phyloP scores from a whole-genome alignment of 495 filamentous ascomycete genomes.

The Penicillium desertorum region DNA sequence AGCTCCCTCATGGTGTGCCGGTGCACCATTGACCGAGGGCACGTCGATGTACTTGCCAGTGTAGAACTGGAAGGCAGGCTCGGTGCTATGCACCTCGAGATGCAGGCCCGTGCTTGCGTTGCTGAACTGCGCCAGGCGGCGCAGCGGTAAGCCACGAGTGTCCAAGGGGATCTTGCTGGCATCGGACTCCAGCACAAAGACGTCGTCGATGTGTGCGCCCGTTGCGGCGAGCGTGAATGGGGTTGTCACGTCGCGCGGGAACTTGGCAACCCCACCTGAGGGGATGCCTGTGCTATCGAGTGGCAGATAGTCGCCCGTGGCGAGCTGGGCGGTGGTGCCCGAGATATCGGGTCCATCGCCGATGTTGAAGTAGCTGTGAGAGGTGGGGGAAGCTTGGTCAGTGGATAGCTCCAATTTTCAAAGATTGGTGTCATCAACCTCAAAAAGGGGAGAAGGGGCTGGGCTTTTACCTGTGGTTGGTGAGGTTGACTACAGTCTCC shows the following conservation, averaged over 20 bases:
- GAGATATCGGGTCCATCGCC: constrained; percentile 63
- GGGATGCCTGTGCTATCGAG: constrained; percentile 71
- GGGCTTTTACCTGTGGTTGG: constrained; percentile 78
- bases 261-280: constrained; percentile 42
- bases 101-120: constrained; percentile 71
- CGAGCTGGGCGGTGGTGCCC: constrained; percentile 71
- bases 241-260: constrained; percentile 54
- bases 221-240: constrained; percentile 66
- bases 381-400: not conserved
- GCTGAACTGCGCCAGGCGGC: constrained; percentile 62
- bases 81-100: constrained; percentile 81
- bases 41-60: constrained; percentile 82
- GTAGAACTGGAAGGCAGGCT: constrained; percentile 97
- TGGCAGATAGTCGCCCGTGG: constrained; percentile 70
- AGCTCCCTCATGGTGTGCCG: constrained; percentile 60
- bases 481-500: constrained; percentile 87
- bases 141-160: constrained; percentile 65
- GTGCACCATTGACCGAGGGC: constrained; percentile 63
- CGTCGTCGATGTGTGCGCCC: constrained; percentile 81
- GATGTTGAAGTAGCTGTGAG: constrained; percentile 88
- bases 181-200: constrained; percentile 74
- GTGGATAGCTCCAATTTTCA: not conserved
- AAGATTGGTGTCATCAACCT: not conserved
- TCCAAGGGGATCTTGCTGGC: constrained; percentile 67
- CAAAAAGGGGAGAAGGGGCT: not conserved